phyloP scores from a whole-genome alignment of 2,329 filamentous ascomycete genomes.

The Stagonosporopsis chrysanthemi region DNA sequence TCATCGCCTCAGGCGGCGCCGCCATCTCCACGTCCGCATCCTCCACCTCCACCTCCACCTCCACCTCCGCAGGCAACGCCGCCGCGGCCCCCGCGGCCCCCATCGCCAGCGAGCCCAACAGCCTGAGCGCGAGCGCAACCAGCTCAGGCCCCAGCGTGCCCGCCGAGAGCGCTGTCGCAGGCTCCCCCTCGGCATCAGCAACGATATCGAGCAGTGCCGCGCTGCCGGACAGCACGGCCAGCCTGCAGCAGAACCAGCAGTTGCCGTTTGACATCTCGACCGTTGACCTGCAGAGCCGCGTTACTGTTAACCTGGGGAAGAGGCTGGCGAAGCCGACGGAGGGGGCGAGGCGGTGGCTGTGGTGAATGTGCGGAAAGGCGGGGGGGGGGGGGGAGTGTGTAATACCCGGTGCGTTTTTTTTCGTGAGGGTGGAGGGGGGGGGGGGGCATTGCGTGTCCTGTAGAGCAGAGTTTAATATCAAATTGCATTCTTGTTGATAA shows the following conservation, averaged over 20 bases:
- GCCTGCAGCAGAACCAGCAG: conserved; percentile 24
- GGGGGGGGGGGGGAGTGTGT: neutral
- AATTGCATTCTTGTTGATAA: neutral
- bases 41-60: conserved; percentile 1
- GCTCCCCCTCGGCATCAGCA: neutral
- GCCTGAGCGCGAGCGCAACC: neutral
- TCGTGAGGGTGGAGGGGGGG: neutral
- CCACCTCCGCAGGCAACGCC: conserved; percentile 1
- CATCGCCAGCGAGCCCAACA: conserved; percentile 3
- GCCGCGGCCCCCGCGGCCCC: conserved; percentile 10
- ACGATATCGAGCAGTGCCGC: conserved; percentile 1
- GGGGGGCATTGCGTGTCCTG: conserved; percentile 9
- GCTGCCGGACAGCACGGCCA: conserved; percentile 20
- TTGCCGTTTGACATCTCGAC: conserved; percentile 48
- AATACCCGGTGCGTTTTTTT: conserved; percentile 15
- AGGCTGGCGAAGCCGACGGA: conserved; percentile 33
- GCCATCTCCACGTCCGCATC: conserved; percentile 8
- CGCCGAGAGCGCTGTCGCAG: conserved; percentile 37
- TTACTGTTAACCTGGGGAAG: conserved; percentile 46
- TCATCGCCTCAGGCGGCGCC: conserved; percentile 24
- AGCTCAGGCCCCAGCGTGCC: conserved; percentile 10
- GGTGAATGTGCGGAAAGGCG: neutral
- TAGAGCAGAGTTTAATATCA: conserved; percentile 1
- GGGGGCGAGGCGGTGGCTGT: conserved; percentile 22
- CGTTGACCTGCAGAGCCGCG: conserved; percentile 42